phyloP scores from a whole-genome alignment of 1,139 yeast species.

The Debaryomyces psychrophilus region DNA sequence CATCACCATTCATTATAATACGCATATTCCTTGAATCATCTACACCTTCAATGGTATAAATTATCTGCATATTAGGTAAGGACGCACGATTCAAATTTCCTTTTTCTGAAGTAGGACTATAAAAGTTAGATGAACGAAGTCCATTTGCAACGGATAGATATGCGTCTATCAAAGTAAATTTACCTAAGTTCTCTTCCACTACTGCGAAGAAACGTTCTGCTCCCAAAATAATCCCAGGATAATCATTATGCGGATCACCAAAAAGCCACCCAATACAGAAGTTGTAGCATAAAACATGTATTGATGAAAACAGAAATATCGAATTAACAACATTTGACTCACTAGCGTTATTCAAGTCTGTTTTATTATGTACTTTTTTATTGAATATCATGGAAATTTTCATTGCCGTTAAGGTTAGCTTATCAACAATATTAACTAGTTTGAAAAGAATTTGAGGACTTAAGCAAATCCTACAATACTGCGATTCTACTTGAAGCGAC shows the following conservation, averaged over 20 bases:
- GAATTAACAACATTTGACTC: neutral
- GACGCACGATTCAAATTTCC: conserved; percentile 61
- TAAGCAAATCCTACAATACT: conserved; percentile 58
- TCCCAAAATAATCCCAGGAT: conserved; percentile 75
- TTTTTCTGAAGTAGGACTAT: conserved; percentile 48
- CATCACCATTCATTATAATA: conserved; percentile 62
- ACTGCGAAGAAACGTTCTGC: conserved; percentile 71
- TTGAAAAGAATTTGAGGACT: conserved; percentile 55
- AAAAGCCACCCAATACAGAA: conserved; percentile 81
- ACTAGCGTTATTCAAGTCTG: neutral
- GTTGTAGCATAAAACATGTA: conserved; percentile 65
- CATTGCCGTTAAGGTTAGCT: neutral
- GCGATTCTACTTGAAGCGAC: conserved; percentile 60
- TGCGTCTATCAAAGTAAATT: conserved; percentile 64
- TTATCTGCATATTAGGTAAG: conserved; percentile 66
- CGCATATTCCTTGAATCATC: conserved; percentile 39
- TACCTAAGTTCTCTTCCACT: conserved; percentile 63
- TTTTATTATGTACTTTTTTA: neutral
- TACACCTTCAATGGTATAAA: conserved; percentile 46
- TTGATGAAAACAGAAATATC: conserved; percentile 35
- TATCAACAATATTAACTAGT: conserved; percentile 30
- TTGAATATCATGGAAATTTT: neutral
- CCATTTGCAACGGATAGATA: conserved; percentile 72
- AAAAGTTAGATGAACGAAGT: conserved; percentile 51
- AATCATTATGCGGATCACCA: conserved; percentile 41